These are phyloP conservation scores for Spathaspora jeffriesii DNA, from an alignment of 1,139 yeast species.

Conservation along the genomic window DNA sequence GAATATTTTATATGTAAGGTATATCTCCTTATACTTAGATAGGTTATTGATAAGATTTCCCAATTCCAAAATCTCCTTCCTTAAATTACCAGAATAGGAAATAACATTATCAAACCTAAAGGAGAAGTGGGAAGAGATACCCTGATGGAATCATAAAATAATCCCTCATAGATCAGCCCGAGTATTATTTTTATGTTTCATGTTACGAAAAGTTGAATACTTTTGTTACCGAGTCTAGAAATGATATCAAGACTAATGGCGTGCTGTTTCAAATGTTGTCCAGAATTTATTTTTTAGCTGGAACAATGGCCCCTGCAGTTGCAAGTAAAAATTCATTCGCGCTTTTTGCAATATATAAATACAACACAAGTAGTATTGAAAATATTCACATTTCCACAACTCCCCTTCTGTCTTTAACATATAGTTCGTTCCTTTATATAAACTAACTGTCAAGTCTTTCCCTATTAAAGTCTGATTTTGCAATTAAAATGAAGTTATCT, in stretches of 20 bases:
- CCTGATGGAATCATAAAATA: too few species aligned
- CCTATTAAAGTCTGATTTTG: neutral
- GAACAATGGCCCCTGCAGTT: neutral
- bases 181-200: neutral
- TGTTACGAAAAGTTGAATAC: neutral
- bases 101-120: neutral
- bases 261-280: neutral
- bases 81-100: neutral
- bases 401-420: too few species aligned
- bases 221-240: neutral
- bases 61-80: neutral
- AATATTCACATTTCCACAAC: neutral
- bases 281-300: neutral
- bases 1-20: too few species aligned
- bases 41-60: neutral
- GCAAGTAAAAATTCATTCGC: neutral
- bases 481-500: slow-evolving; percentile 2
- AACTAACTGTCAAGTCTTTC: neutral
- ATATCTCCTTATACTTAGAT: neutral
- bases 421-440: neutral
- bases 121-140: neutral
- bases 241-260: neutral
- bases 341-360: too few species aligned
- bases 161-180: neutral
- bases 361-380: too few species aligned